Conservation (phyloP, 768 basidiomycete species). For the Russula lepida region DNA sequence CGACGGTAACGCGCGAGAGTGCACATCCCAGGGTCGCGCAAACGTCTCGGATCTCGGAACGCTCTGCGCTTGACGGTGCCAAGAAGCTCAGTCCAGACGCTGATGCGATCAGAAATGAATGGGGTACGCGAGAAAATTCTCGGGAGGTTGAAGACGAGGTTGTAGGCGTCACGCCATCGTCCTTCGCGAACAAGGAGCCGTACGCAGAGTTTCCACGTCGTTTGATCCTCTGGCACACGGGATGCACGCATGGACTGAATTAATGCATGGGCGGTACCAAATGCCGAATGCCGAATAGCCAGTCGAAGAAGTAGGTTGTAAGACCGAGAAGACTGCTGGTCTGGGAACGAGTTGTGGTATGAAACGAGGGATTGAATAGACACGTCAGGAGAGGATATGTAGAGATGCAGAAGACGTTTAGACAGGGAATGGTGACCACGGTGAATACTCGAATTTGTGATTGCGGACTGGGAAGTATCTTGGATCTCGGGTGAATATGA, state of each 20-base stretch:
- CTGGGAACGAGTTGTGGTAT: slow-evolving; percentile 35
- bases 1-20: slow-evolving; percentile 9
- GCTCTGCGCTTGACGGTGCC: slow-evolving; percentile 35
- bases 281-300: slow-evolving; percentile 44
- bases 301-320: slow-evolving; percentile 40
- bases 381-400: slow-evolving; percentile 22
- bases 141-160: neutral
- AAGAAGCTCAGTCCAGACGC: slow-evolving; percentile 58
- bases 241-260: slow-evolving; percentile 40
- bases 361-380: slow-evolving; percentile 37
- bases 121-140: neutral
- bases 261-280: slow-evolving; percentile 39
- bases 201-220: slow-evolving; percentile 49
- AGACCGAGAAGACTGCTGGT: slow-evolving; percentile 32
- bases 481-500: neutral
- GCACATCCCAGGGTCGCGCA: slow-evolving; percentile 14
- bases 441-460: neutral
- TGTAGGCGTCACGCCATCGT: slow-evolving; percentile 53
- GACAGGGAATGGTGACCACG: neutral
- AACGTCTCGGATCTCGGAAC: slow-evolving; percentile 20
- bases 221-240: slow-evolving; percentile 36
- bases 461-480: neutral
- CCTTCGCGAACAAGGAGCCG: slow-evolving; percentile 51
- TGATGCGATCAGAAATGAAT: slow-evolving; percentile 22
- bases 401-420: slow-evolving; percentile 2